These are phyloP conservation scores for Leptosphaerulina australis DNA, from an alignment of 2,329 filamentous ascomycete species.

Conservation along the genomic window DNA sequence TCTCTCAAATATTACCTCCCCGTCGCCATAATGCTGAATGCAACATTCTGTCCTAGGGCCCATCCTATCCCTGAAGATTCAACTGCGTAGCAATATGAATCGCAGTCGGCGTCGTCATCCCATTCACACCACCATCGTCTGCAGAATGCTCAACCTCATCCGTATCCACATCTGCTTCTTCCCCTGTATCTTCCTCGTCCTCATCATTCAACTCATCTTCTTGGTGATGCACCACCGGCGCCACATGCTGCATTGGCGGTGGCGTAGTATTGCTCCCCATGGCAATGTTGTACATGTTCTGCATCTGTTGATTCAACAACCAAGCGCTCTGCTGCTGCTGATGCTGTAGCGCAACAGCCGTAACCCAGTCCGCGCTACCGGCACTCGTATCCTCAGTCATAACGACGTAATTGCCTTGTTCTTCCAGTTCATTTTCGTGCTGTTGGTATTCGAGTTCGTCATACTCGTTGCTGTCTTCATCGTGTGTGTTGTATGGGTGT, in stretches of 20 bases:
- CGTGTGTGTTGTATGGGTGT: slow-evolving; percentile 9
- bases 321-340: slow-evolving; percentile 10
- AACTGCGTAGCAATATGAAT: too few species aligned
- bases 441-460: neutral
- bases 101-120: neutral
- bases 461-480: slow-evolving; percentile 19
- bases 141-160: slow-evolving; percentile 35
- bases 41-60: too few species aligned
- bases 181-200: slow-evolving; percentile 25
- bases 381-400: slow-evolving; percentile 12
- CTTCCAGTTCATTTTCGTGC: neutral
- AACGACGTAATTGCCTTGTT: slow-evolving; percentile 3
- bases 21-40: too few species aligned
- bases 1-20: too few species aligned
- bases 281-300: slow-evolving; percentile 2
- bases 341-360: slow-evolving; percentile 11
- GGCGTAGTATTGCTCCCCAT: neutral
- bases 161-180: slow-evolving; percentile 36
- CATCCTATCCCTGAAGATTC: neutral
- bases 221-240: neutral
- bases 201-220: neutral
- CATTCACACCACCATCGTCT: slow-evolving; percentile 6
- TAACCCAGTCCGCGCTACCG: slow-evolving; percentile 6
- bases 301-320: slow-evolving; percentile 11
- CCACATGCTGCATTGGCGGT: neutral